phyloP scores from a whole-genome alignment of 441 rosid species.

The Gossypium lobatum region DNA sequence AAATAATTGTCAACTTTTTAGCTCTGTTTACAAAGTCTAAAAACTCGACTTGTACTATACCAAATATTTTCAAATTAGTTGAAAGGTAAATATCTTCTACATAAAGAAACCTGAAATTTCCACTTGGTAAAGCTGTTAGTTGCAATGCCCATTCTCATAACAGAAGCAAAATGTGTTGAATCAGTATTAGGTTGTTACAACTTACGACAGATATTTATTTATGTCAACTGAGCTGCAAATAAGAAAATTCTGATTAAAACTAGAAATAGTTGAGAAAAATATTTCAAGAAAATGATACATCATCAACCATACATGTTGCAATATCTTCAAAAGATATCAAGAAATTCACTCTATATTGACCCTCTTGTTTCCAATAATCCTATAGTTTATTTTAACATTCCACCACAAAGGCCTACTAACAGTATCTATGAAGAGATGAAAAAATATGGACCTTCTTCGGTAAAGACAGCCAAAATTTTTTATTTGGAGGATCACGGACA shows the following conservation, averaged over 20 bases:
- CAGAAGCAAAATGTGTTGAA: neutral
- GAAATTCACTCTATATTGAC: neutral
- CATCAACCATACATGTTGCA: neutral
- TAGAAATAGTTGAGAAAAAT: neutral
- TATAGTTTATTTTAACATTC: neutral
- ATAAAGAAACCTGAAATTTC: slow-evolving; percentile 7
- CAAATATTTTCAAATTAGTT: neutral
- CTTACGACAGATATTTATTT: neutral
- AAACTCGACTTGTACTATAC: neutral
- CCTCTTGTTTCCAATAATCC: neutral
- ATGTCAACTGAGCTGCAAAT: neutral
- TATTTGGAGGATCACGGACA: slow-evolving; percentile 14
- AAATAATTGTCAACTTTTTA: neutral
- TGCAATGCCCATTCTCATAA: neutral
- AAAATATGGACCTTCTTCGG: neutral
- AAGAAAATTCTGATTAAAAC: neutral
- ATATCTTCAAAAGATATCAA: neutral
- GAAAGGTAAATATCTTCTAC: neutral
- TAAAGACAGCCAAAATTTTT: slow-evolving; percentile 12
- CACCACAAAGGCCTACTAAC: neutral
- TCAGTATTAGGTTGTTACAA: neutral
- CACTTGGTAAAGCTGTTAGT: neutral
- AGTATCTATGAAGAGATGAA: neutral
- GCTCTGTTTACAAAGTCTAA: no score
- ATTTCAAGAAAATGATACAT: neutral